Evolutionary conservation across 139 green algal species (phyloP).

Genomic region (Coelastrella sp.): DNA sequence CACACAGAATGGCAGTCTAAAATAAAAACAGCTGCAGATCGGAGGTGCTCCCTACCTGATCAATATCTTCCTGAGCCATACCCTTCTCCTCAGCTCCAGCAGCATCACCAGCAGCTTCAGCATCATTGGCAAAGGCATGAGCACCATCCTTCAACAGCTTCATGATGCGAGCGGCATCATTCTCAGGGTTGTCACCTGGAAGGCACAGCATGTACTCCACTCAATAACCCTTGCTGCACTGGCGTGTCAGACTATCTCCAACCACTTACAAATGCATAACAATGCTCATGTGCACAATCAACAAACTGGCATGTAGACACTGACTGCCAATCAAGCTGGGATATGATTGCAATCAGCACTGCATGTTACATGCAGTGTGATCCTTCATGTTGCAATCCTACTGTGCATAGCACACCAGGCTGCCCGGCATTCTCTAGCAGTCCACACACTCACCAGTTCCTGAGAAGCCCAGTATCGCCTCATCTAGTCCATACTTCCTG

Average conservation of each 20-base stretch:
- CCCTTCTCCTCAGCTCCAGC: constrained; percentile 45
- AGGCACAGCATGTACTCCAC: background rate
- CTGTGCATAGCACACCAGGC: background rate
- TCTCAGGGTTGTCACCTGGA: constrained; percentile 69
- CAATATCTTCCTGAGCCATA: constrained; percentile 82
- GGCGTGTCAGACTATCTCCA: no score
- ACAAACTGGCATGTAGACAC: no score
- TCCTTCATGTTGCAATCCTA: no score
- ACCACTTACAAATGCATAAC: no score
- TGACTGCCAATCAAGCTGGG: no score
- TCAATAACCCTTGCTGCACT: background rate
- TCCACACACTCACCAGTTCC: background rate
- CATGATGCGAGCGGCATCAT: constrained; percentile 78
- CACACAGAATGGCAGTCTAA: no score
- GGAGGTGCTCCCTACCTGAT: constrained; percentile 55
- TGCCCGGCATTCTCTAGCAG: background rate
- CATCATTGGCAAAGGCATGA: constrained; percentile 70
- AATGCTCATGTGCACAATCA: no score
- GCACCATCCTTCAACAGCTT: constrained; percentile 90
- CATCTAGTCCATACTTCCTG: constrained; percentile 91
- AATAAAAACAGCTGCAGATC: background rate
- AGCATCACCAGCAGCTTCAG: constrained; percentile 7
- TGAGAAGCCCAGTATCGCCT: constrained; percentile 89
- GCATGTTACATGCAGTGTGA: no score
- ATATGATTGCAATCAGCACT: background rate